Evolutionary conservation across 108 stramenopile species (phyloP), one percentile per base, ranked within the genome.

Genomic region (Pseudonitzschia pungens): DNA sequence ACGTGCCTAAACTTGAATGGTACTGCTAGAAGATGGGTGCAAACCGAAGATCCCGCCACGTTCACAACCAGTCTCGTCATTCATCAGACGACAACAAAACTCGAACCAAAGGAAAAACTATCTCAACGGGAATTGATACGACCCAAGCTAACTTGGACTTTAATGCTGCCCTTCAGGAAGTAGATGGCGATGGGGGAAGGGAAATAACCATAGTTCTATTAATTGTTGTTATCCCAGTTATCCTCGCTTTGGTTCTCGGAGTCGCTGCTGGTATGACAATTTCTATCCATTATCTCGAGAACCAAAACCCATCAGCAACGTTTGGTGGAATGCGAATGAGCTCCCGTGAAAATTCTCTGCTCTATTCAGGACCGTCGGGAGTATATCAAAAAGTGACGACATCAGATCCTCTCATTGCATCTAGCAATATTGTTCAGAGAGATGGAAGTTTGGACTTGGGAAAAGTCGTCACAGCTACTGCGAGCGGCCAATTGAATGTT

Each of bases 231-330:
- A 27, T 73, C 42, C 53, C 76, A 36, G 65, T 43, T 27, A 22
- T 69, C 7, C 28, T 81, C n/a, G 70, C 70, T 18, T 33, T 76
- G 28, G 50, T 82, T 24, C n/a, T 77, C n/a, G 76, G 76, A 18
- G 20, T 82, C 28, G 62, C 71, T 26, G 76, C 73, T 42, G 73
- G 81, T 7, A 77, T 82, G 76, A 77, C 73, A 12, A 70, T 82
- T 55, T 77, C 81, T 21, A 71, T 82, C 21, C 81, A 82, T 28
- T 77, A 82, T 62, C 73, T 54, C 66, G 76, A 77, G 21, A 57
- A 67, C 62, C 73, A 72, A 64, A 73, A 48, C 51, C 68, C 80
- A 60, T 54, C 44, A 28, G 52, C 56, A 15, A 28, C 40, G 45
- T 53, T 51, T 40, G 67, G 32, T 9, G 69, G 55, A 33, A 70